These are phyloP conservation scores for Epichloe coenophiala DNA, from an alignment of 2,329 filamentous ascomycete species.

Conservation along the genomic window DNA sequence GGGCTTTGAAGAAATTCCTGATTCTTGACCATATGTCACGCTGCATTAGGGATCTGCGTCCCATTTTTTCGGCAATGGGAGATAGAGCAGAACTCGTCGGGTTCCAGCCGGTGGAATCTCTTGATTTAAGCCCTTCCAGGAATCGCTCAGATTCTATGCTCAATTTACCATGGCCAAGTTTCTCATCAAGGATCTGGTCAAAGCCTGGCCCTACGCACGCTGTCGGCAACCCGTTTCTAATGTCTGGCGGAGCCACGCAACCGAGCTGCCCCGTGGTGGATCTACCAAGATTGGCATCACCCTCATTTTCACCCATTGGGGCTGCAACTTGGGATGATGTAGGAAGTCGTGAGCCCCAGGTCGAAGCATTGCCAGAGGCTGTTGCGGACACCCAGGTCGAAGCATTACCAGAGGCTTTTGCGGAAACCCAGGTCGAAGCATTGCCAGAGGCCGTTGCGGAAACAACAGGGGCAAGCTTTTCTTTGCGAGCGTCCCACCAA, in stretches of 20 bases:
- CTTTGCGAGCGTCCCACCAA: conserved; percentile 9
- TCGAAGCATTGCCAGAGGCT: neutral
- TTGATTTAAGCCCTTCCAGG: conserved; percentile 1
- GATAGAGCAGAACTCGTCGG: neutral
- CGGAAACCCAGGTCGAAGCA: neutral
- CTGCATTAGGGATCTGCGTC: conserved; percentile 2
- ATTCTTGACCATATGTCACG: conserved; percentile 4
- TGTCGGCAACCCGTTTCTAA: neutral
- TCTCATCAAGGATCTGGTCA: conserved; percentile 3
- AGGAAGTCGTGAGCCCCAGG: neutral
- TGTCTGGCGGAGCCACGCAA: neutral
- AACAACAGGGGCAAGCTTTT: neutral
- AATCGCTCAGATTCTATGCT: conserved; percentile 7
- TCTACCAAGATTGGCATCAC: too few species aligned
- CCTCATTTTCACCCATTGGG: neutral
- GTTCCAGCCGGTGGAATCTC: neutral
- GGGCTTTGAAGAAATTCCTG: neutral
- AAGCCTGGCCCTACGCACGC: conserved; percentile 4
- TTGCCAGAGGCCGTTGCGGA: neutral
- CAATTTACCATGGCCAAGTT: conserved; percentile 1
- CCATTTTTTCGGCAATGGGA: neutral
- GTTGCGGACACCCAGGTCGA: too few species aligned
- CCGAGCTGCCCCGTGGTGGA: neutral
- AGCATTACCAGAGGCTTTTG: too few species aligned
- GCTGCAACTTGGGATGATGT: neutral